Percentiles rank a stretch among this genome's conserved stretches.
Evolutionary conservation across 1,139 yeast genomes (phyloP).

Genomic region (Candida pseudocylindracea): DNA sequence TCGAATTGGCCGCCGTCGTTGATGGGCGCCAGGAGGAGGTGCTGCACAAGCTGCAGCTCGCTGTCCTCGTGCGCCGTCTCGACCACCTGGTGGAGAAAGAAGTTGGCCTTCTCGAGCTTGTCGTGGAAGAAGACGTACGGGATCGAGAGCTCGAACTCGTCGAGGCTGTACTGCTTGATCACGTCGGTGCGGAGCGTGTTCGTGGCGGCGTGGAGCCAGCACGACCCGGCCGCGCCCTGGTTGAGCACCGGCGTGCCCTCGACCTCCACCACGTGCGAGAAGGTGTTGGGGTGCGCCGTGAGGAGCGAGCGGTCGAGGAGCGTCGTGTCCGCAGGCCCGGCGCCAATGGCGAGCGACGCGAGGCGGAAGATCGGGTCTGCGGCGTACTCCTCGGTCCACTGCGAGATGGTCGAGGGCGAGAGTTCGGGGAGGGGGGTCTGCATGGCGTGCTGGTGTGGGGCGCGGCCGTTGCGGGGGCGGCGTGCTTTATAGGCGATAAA

Average conservation of each 20-base stretch:
- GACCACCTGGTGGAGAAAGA: constrained; percentile 50
- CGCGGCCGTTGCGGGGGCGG: no score
- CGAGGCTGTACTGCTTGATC: constrained; percentile 37
- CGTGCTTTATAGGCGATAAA: no score
- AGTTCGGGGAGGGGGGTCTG: no score
- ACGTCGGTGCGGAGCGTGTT: constrained; percentile 45
- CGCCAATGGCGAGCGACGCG: no score
- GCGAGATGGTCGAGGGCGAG: no score
- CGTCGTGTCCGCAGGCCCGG: no score
- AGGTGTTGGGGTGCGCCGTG: neutral
- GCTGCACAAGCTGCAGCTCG: constrained; percentile 47
- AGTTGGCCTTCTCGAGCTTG: constrained; percentile 55
- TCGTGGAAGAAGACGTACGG: constrained; percentile 52
- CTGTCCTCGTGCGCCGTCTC: constrained; percentile 42
- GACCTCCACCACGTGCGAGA: neutral
- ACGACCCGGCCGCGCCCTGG: constrained; percentile 57
- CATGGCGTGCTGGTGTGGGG: no score
- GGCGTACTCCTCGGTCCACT: no score
- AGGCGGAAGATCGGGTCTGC: no score
- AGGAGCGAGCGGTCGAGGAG: no score
- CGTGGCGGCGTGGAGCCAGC: constrained; percentile 77
- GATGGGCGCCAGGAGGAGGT: constrained; percentile 37
- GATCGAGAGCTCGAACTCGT: constrained; percentile 52
- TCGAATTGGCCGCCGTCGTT: constrained; percentile 78
- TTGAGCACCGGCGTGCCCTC: constrained; percentile 7